A percentile compares a stretch with the other conserved stretches of the same genome.
Conservation (phyloP, 176 grass and related monocot genomes). For the Pharus latifolius region DNA sequence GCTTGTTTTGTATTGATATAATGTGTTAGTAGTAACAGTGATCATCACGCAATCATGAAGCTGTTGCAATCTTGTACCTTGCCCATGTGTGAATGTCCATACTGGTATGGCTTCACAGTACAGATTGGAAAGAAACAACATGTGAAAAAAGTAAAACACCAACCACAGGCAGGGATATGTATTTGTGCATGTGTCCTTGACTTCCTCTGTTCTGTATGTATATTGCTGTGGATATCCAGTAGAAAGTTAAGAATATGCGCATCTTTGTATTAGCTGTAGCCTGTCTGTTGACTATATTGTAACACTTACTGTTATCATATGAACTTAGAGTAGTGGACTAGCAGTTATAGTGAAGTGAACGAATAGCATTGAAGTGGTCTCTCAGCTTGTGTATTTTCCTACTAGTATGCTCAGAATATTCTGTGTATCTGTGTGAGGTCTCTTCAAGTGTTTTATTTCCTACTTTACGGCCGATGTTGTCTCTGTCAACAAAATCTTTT, state of each 20-base stretch:
- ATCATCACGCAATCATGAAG: not conserved
- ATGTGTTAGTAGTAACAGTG: not conserved
- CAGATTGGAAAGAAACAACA: not conserved
- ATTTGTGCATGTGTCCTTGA: not conserved
- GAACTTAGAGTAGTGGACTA: not conserved
- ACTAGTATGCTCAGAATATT: not conserved
- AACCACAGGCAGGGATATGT: not conserved
- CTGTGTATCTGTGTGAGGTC: no score
- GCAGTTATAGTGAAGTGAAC: not conserved
- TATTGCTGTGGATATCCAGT: not conserved
- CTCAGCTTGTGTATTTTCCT: not conserved
- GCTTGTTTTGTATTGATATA: no score
- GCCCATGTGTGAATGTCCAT: not conserved
- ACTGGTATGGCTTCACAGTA: not conserved
- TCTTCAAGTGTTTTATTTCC: not conserved
- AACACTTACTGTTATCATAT: not conserved
- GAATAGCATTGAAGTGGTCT: not conserved
- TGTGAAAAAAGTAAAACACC: not conserved
- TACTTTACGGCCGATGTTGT: not conserved
- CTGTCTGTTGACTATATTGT: not conserved
- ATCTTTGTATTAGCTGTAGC: not conserved
- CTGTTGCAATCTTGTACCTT: not conserved
- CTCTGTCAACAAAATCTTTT: not conserved
- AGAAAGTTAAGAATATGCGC: not conserved
- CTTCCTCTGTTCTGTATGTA: not conserved